Evolutionary conservation across 2,329 filamentous ascomycete species (phyloP), one percentile per base, ranked within the genome.

Genomic region (Hawksworthiomyces lignivorus): DNA sequence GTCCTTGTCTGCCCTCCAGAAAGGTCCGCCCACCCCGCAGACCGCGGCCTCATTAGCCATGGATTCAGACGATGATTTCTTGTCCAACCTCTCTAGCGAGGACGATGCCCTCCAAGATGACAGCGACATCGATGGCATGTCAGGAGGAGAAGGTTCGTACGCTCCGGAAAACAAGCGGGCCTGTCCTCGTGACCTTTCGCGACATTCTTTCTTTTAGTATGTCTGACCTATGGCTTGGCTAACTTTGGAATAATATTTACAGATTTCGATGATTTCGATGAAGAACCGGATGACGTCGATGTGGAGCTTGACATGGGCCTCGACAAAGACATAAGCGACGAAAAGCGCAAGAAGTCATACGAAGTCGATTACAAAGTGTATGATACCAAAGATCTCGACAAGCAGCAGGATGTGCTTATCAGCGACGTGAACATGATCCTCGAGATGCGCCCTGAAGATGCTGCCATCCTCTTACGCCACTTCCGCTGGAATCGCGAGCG

Each of bases 401-500:
- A 67, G 26, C 85, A 94, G 56, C 92, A 98, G 61, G 79, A 89
- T 54, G 77, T 81, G 42, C 84, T 96, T 63, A 78, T 98, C 53
- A 74, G 83, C 52, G 89, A 97, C 58, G 88, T 97, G 46, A 88
- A 92, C 49, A 84, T 83, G 69, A 90, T 98, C 49, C 73, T 98
- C 27, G 86, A 89, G 46, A 81, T 96, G 58, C 80, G 85, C 14
- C 84, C 87, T 54, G 92, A 97, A 63, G 86, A 92, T 49, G 82
- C 86, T 0, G 90, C 89, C 19, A 96, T 98, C 40, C 71, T 98
- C 30, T 70, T 98, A 46, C 83, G 92, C 35, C 78, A 92, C 62
- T 87, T 86, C 53, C 77, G 88, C 56, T 98, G 92, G 92, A 97
- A 97, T 63, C 92, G 95, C 61, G 92, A 98, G 60, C 81, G 86